A percentile compares a stretch with the other conserved stretches of the same genome.
phyloP scores from a whole-genome alignment of 2,329 filamentous ascomycete genomes.

The Exophiala phaeomuriformis region DNA sequence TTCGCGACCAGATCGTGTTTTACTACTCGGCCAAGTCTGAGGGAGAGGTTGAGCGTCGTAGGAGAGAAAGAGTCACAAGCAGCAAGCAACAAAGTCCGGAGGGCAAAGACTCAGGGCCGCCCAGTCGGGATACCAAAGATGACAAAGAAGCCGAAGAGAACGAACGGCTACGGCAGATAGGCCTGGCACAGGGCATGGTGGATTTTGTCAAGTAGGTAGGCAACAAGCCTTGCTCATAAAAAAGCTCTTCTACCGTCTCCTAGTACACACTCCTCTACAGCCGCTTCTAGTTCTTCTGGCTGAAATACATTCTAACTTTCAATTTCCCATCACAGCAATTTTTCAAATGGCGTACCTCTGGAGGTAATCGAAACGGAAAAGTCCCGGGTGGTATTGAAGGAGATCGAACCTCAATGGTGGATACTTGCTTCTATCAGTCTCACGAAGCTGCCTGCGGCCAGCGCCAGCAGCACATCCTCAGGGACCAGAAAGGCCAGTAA shows the following conservation, averaged over 20 bases:
- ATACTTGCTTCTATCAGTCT: slow-evolving; percentile 83
- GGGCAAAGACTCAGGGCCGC: slow-evolving; percentile 7
- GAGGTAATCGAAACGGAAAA: slow-evolving; percentile 89
- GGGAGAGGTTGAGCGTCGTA: slow-evolving; percentile 26
- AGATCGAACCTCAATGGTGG: slow-evolving; percentile 93
- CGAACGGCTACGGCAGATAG: slow-evolving; percentile 83
- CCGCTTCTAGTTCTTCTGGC: no score
- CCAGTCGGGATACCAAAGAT: slow-evolving; percentile 29
- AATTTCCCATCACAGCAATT: slow-evolving; percentile 51
- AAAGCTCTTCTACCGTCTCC: no score
- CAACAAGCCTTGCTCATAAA: neutral
- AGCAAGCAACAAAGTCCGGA: neutral
- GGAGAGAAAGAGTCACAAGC: slow-evolving; percentile 6
- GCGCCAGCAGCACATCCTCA: slow-evolving; percentile 35
- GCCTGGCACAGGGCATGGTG: slow-evolving; percentile 92
- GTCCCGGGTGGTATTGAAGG: slow-evolving; percentile 72
- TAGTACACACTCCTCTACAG: no score
- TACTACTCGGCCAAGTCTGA: slow-evolving; percentile 57
- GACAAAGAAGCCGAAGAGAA: slow-evolving; percentile 61
- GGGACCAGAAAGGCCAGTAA: slow-evolving; percentile 36
- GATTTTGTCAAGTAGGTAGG: slow-evolving; percentile 64
- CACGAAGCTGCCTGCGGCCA: slow-evolving; percentile 55
- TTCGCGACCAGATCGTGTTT: slow-evolving; percentile 83
- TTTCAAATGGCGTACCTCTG: slow-evolving; percentile 67
- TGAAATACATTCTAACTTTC: neutral